Conservation (phyloP, 2,329 filamentous ascomycete genomes). For the Purpureocillium takamizusanense region DNA sequence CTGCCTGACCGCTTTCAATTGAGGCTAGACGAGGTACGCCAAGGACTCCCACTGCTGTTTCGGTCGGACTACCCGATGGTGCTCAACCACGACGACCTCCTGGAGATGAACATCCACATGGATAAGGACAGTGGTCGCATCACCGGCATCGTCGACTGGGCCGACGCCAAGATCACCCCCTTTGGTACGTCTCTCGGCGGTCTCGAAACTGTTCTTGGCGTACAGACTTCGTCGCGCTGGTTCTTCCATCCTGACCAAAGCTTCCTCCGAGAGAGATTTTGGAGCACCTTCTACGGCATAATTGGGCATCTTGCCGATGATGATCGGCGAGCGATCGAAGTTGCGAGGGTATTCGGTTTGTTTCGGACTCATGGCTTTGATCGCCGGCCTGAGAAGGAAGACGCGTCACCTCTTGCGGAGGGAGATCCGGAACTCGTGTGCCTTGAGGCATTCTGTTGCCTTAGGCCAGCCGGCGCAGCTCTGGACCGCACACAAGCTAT, state of each 20-base stretch:
- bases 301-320: conserved; percentile 3
- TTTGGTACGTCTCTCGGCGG: conserved; percentile 17
- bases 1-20: conserved; percentile 7
- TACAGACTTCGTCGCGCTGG: conserved; percentile 6
- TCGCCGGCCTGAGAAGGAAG: neutral
- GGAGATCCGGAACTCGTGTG: conserved; percentile 1
- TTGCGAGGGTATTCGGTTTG: conserved; percentile 7
- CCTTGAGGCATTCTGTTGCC: conserved; percentile 2
- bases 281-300: conserved; percentile 3
- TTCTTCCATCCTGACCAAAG: conserved; percentile 7
- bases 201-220: conserved; percentile 12
- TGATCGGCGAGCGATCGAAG: conserved; percentile 4
- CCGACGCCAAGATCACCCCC: conserved; percentile 13
- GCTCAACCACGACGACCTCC: conserved; percentile 17
- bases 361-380: conserved; percentile 5
- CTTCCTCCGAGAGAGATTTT: conserved; percentile 6
- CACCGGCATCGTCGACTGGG: conserved; percentile 19
- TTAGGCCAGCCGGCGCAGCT: neutral
- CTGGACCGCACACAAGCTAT: too few relatives aligned
- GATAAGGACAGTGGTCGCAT: conserved; percentile 14
- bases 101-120: conserved; percentile 19
- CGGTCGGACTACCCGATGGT: conserved; percentile 9
- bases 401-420: neutral
- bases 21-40: conserved; percentile 6
- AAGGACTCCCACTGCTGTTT: conserved; percentile 11